phyloP scores from a whole-genome alignment of 768 basidiomycete species.

The Dioszegia aurantiaca region DNA sequence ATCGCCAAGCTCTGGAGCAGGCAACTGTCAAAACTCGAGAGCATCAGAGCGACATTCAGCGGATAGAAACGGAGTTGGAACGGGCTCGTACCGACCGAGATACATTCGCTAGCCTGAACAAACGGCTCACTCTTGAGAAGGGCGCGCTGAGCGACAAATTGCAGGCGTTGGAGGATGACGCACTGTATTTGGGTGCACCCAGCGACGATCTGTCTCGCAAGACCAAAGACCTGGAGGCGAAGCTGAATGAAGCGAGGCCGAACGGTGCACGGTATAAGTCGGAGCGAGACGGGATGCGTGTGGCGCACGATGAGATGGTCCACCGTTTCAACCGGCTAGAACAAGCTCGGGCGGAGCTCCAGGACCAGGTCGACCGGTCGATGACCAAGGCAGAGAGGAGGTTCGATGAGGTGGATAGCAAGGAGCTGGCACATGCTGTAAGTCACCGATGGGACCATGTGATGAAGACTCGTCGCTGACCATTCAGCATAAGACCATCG shows the following conservation, averaged over 20 bases:
- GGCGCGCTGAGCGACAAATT: too few species aligned
- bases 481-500: neutral
- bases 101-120: too few species aligned
- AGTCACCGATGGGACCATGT: neutral
- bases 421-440: too few species aligned
- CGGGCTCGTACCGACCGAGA: too few species aligned
- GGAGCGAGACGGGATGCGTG: neutral
- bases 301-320: neutral
- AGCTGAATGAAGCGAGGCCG: neutral
- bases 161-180: too few species aligned
- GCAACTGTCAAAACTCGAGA: neutral
- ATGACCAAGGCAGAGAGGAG: too few species aligned
- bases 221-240: neutral
- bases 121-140: too few species aligned
- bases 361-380: too few species aligned
- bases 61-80: neutral
- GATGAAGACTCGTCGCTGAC: neutral
- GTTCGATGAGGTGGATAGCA: too few species aligned
- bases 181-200: too few species aligned
- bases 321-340: neutral
- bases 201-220: neutral
- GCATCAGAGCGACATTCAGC: too few species aligned
- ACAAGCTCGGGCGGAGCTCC: neutral
- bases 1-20: neutral
- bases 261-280: too few species aligned